Evolutionary conservation across 139 green algal species (phyloP).

Genomic region (Haematococcus sp.): DNA sequence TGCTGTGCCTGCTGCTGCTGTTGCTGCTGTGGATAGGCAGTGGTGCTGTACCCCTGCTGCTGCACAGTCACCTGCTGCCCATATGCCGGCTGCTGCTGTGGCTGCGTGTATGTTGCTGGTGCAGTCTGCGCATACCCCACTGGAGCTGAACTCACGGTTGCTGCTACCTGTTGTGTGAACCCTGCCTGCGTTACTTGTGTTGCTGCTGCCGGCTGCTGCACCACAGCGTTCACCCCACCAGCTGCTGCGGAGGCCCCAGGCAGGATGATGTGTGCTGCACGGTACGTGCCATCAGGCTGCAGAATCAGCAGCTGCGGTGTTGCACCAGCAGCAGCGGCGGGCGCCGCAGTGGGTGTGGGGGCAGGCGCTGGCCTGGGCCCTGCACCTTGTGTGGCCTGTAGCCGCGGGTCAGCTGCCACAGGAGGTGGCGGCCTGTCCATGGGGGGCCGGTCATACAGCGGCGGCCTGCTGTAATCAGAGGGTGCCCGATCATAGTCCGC

Average conservation of each 20-base stretch:
- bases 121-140: not conserved
- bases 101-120: not conserved
- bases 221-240: not conserved
- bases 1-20: slow-evolving; percentile 1
- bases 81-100: not conserved
- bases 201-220: not conserved
- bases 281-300: slow-evolving; percentile 18
- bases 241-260: not conserved
- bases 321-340: not conserved
- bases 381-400: too few relatives aligned
- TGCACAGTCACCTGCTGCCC: not conserved
- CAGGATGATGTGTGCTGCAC: slow-evolving; percentile 10
- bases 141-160: not conserved
- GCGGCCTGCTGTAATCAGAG: too few relatives aligned
- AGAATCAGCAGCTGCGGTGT: slow-evolving; percentile 10
- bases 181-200: too few relatives aligned
- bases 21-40: not conserved
- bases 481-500: too few relatives aligned
- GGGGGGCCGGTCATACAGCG: too few relatives aligned
- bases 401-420: too few relatives aligned
- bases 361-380: not conserved
- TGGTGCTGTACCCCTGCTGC: not conserved
- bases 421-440: too few relatives aligned
- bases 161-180: not conserved
- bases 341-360: not conserved